Conservation (phyloP, 192 early-diverging fungal genomes). For the Phycomyces nitens region DNA sequence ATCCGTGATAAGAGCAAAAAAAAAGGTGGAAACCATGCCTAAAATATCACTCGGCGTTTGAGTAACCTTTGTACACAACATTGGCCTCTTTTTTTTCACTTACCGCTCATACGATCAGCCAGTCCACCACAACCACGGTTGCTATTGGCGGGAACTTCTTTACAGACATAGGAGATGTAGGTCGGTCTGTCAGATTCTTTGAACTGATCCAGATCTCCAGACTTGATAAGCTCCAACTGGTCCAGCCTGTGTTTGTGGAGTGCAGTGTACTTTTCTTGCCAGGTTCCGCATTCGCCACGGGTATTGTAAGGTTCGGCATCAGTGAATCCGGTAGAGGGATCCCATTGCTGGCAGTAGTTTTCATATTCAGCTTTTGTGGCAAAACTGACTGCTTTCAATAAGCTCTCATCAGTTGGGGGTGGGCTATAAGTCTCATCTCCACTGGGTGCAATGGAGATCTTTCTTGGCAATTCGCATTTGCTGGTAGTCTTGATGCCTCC, state of each 20-base stretch:
- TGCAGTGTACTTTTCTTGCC: conserved; percentile 38
- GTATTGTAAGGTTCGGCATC: conserved; percentile 13
- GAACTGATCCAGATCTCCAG: conserved; percentile 13
- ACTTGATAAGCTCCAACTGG: conserved; percentile 22
- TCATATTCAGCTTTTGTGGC: conserved; percentile 15
- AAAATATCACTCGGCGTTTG: background rate
- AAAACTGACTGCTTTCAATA: conserved; percentile 11
- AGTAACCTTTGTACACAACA: background rate
- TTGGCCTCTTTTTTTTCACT: background rate
- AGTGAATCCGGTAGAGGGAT: conserved; percentile 3
- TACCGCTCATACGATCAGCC: conserved; percentile 46
- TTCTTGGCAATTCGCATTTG: conserved; percentile 17
- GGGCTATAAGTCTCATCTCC: conserved; percentile 31
- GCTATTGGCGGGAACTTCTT: conserved; percentile 26
- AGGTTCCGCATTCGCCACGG: conserved; percentile 37
- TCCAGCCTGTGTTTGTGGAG: conserved; percentile 29
- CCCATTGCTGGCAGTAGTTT: conserved; percentile 25
- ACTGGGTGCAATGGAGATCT: conserved; percentile 15
- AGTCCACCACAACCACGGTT: conserved; percentile 46
- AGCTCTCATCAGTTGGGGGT: conserved; percentile 15
- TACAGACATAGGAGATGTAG: conserved; percentile 39
- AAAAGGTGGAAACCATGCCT: conserved; percentile 48
- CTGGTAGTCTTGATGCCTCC: background rate
- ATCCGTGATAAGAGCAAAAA: conserved; percentile 40
- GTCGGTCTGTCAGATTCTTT: conserved; percentile 17